Evolutionary conservation across 2,329 filamentous ascomycete species (phyloP).

Genomic region (Penicillium sp.): DNA sequence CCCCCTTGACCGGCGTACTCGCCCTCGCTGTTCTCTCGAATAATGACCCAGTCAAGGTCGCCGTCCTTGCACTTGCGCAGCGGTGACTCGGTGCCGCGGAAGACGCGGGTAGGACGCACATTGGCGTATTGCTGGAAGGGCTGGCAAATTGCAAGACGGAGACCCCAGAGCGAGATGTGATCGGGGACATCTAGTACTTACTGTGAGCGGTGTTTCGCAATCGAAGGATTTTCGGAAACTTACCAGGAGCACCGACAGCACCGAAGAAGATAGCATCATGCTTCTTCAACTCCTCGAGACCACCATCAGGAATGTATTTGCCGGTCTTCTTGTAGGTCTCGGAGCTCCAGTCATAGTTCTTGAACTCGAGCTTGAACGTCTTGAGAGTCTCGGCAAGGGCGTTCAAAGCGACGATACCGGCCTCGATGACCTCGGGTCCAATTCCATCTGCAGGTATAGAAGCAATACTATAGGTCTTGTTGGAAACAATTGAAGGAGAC

Average conservation of each 20-base stretch:
- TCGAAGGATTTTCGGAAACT: background rate
- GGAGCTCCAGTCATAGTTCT: slow-evolving; percentile 68
- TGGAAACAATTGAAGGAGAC: slow-evolving; percentile 20
- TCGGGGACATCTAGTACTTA: slow-evolving; percentile 60
- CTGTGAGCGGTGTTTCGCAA: background rate
- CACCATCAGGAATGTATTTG: slow-evolving; percentile 65
- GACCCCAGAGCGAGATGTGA: slow-evolving; percentile 68
- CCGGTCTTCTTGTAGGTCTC: slow-evolving; percentile 68
- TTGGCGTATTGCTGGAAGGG: slow-evolving; percentile 71
- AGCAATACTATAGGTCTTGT: slow-evolving; percentile 57
- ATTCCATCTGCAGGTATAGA: slow-evolving; percentile 72
- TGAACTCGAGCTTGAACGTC: slow-evolving; percentile 64
- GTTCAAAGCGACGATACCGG: slow-evolving; percentile 65
- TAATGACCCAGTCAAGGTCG: slow-evolving; percentile 68
- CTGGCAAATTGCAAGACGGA: slow-evolving; percentile 68
- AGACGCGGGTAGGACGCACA: slow-evolving; percentile 65
- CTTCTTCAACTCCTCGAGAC: slow-evolving; percentile 58
- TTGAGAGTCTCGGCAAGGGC: slow-evolving; percentile 48
- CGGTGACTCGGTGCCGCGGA: slow-evolving; percentile 63
- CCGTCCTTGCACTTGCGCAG: slow-evolving; percentile 58
- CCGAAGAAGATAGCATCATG: slow-evolving; percentile 72
- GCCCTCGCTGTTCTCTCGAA: slow-evolving; percentile 69
- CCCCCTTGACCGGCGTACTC: slow-evolving; percentile 69
- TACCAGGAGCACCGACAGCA: slow-evolving; percentile 65
- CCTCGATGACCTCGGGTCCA: slow-evolving; percentile 68